Evolutionary conservation across 2,329 filamentous ascomycete species (phyloP), one percentile per base, ranked within the genome.

Genomic region (Ophiostoma australiae): DNA sequence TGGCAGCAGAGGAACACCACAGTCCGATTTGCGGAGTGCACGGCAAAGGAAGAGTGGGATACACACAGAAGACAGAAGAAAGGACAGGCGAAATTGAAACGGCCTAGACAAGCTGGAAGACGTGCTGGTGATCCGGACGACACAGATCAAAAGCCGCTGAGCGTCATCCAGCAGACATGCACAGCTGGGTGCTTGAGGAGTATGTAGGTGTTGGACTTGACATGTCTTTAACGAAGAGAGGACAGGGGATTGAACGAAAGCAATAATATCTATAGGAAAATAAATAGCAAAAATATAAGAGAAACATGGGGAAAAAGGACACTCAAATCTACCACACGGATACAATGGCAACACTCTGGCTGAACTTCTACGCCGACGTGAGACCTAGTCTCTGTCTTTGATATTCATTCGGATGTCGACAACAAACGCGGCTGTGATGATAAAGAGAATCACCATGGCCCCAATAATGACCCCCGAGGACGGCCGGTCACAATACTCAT

Each of bases 321-420:
- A 15, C 1, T 52, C 44, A 17, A 5, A 48, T 48, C 44, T 55
- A 55, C 6, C 44, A n/a, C 27, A 48, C 15, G 44, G 17, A 20
- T 13, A 48, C 15, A 48, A n/a, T 17, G 13, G 17, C 15, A 48
- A 55, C 20, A 23, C 17, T 23, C 48, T 55, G n/a, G 6, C 48
- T 11, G 13, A 6, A 20, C 13, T 17, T 44, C 13, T 17, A 23
- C 11, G 48, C 48, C 48, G 11, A 55, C 20, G 37, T 13, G 13
- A 55, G n/a, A 23, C 5, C 55, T 61, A 33, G 27, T 31, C 58
- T 33, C 27, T 33, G 2, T 70, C 66, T 1, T 69, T 58, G 7
- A 70, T 15, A 10, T 58, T 68, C 23, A 70, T 4, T 33, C 41
- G 52, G 2, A 72, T 55, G 13, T 74, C 73, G 23, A 70, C 52